Evolutionary conservation across 2,329 filamentous ascomycete species (phyloP).

Genomic region (Fusarium bulbicola): DNA sequence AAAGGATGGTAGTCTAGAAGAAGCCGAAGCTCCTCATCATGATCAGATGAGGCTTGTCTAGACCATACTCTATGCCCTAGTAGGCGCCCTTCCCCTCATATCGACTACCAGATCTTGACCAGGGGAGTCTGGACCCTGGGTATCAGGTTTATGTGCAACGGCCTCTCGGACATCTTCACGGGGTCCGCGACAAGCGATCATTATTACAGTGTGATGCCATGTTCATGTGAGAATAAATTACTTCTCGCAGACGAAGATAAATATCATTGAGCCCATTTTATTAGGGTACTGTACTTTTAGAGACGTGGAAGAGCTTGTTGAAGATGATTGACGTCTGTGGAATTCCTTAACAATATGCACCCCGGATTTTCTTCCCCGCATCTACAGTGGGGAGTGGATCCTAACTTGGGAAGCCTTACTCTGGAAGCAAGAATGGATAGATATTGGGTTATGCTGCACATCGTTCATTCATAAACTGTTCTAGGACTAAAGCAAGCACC

Average conservation of each 20-base stretch:
- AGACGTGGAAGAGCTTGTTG: not conserved
- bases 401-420: not conserved
- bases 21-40: not conserved
- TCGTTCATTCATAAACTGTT: not conserved
- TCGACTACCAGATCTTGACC: not conserved
- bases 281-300: not conserved
- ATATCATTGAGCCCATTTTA: not conserved
- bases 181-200: not conserved
- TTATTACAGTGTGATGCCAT: not conserved
- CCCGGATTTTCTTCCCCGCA: slow-evolving; percentile 42
- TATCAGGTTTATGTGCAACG: not conserved
- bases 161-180: not conserved
- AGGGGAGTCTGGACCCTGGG: slow-evolving; percentile 11
- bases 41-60: slow-evolving; percentile 10
- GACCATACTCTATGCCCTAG: not conserved
- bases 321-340: not conserved
- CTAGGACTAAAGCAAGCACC: not conserved
- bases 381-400: slow-evolving; percentile 30
- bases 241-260: too few relatives aligned
- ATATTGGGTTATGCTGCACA: not conserved
- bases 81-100: not conserved
- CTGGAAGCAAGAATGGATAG: not conserved
- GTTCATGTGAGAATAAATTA: not conserved
- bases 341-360: slow-evolving; percentile 31
- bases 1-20: slow-evolving; percentile 24